Evolutionary conservation across 2,329 filamentous ascomycete genomes (phyloP), one percentile per base, ranked within the genome.

Genomic region (Basipetospora sp.): DNA sequence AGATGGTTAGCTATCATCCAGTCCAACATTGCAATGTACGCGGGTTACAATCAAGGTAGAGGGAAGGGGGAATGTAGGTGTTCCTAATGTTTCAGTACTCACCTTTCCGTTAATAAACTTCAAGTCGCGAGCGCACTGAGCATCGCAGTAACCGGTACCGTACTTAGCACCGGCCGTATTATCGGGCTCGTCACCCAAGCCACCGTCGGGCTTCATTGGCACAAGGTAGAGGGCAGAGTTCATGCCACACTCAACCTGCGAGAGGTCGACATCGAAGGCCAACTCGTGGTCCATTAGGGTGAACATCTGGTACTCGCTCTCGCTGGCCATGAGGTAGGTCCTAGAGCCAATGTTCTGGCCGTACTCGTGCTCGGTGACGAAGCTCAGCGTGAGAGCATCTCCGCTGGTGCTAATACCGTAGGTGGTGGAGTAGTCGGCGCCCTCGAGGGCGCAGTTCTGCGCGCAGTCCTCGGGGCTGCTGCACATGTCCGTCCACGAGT

Each of bases 181-280:
- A 51, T 55, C 57, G 14, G 56, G 39, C 45, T 63, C 63, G 47
- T 58, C 60, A 48, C 51, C 47, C 49, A 59, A 53, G 35, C 67
- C 69, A 44, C 67, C 69, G 41, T 70, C 64, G 19, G 59, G 53
- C 15, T 69, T 62, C 70, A 74, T 74, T 42, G 64, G 56, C 13
- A 67, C 60, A 34, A 72, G 64, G 55, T 78, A 78, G 28, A 80
- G 54, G 17, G 75, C 75, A 36, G 72, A 73, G 55, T 81, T 80
- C 43, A 80, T 54, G 38, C 77, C 77, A 47, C 77, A 81, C 19
- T 49, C 67, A 16, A 79, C 60, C 40, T 65, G 65, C 18, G 72
- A 77, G 22, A 77, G 64, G 48, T 80, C 75, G 11, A 79, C 73
- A 39, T 78, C 74, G 40, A 80, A 78, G 25, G 70, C 69, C 48